Conservation (phyloP, 2,329 filamentous ascomycete genomes). For the Fusarium sp. region DNA sequence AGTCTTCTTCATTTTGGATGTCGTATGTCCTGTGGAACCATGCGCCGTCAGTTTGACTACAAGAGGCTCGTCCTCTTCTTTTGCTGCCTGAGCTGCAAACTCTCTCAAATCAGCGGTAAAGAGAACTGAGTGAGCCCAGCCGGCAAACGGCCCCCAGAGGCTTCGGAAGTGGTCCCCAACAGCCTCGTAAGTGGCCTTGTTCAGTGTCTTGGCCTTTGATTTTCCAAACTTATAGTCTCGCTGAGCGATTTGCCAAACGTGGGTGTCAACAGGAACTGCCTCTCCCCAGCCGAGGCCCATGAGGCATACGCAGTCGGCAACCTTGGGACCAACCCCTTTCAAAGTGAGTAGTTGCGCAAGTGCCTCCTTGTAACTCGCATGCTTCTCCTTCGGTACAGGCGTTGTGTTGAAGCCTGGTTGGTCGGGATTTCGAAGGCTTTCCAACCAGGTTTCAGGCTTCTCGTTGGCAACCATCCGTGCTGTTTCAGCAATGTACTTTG, state of each 20-base stretch:
- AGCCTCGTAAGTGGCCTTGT: constrained; percentile 87
- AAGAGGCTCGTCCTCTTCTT: constrained; percentile 17
- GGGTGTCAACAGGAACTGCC: constrained; percentile 94
- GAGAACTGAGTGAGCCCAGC: constrained; percentile 96
- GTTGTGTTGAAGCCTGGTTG: constrained; percentile 64
- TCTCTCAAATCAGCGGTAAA: constrained; percentile 92
- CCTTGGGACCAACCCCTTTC: constrained; percentile 93
- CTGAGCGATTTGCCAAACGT: constrained; percentile 98
- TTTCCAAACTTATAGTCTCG: constrained; percentile 95
- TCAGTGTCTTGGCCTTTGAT: constrained; percentile 84
- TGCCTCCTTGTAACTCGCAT: constrained; percentile 77
- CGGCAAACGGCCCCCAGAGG: constrained; percentile 92
- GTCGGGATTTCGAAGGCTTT: constrained; percentile 80
- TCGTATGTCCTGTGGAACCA: constrained; percentile 5
- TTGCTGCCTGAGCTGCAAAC: constrained; percentile 73
- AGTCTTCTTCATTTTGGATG: constrained; percentile 41
- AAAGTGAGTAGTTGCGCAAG: constrained; percentile 82
- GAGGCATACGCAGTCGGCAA: constrained; percentile 94
- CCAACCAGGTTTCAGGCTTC: constrained; percentile 78
- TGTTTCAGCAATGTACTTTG: constrained; percentile 90
- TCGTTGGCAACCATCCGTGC: constrained; percentile 76
- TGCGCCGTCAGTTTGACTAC: constrained; percentile 27
- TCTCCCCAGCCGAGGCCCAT: constrained; percentile 98
- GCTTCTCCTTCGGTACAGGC: constrained; percentile 56
- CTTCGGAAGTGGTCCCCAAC: constrained; percentile 89